Evolutionary conservation across 2,329 filamentous ascomycete genomes (phyloP).

Genomic region (Xylariaceae sp.): DNA sequence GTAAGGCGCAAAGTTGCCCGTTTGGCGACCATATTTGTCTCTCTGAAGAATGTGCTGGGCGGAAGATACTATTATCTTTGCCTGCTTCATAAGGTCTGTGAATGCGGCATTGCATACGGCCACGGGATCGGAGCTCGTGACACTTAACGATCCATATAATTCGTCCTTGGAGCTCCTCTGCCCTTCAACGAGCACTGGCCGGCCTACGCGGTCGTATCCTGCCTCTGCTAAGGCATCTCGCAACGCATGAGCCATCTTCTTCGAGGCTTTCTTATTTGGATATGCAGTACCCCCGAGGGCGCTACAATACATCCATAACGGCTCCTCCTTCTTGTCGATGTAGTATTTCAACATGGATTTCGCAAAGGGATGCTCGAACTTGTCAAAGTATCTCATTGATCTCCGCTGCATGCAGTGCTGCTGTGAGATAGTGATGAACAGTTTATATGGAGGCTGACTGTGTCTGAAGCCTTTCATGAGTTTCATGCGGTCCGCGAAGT

Average conservation of each 20-base stretch:
- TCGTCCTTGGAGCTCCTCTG: constrained; percentile 13
- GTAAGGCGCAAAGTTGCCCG: background rate
- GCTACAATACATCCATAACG: constrained; percentile 24
- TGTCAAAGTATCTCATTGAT: constrained; percentile 29
- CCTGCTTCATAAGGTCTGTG: constrained; percentile 19
- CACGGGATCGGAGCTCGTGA: constrained; percentile 15
- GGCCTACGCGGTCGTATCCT: constrained; percentile 28
- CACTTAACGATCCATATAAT: constrained; percentile 24
- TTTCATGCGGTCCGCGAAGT: constrained; percentile 14
- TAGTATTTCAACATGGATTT: constrained; percentile 29
- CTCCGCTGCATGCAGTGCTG: constrained; percentile 27
- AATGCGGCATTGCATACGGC: constrained; percentile 24
- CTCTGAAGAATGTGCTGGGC: constrained; percentile 15
- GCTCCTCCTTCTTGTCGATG: constrained; percentile 24
- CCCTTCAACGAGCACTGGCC: constrained; percentile 12
- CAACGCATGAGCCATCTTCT: constrained; percentile 24
- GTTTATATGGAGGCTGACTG: constrained; percentile 13
- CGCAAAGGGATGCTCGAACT: constrained; percentile 24
- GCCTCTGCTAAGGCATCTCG: constrained; percentile 24
- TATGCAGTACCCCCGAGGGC: constrained; percentile 13
- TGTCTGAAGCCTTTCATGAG: constrained; percentile 9
- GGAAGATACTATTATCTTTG: constrained; percentile 16
- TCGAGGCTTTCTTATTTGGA: constrained; percentile 18
- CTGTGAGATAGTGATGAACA: constrained; percentile 11
- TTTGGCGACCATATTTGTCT: constrained; percentile 1